phyloP scores from a whole-genome alignment of 495 filamentous ascomycete species.

The Bryoglossum gracile region DNA sequence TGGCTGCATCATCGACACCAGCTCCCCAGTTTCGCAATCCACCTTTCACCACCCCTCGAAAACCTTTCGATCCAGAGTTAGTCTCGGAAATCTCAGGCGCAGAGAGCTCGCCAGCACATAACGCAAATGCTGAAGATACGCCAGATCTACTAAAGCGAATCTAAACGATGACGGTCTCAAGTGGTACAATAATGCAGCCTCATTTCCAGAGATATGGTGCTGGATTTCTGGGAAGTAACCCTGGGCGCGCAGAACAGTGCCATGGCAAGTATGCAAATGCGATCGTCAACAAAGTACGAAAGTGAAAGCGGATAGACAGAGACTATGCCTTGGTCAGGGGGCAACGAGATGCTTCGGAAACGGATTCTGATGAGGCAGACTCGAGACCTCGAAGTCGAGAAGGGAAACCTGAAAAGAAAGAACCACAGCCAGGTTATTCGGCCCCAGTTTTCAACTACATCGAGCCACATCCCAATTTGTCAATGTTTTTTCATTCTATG shows the following conservation, averaged over 20 bases:
- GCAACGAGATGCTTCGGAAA: constrained; percentile 49
- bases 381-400: constrained; percentile 25
- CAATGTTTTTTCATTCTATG: constrained; percentile 80
- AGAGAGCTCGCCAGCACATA: constrained; percentile 69
- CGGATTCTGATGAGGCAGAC: constrained; percentile 46
- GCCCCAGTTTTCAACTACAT: constrained; percentile 57
- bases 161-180: constrained; percentile 32
- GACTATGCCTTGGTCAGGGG: constrained; percentile 33
- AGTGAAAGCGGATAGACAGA: constrained; percentile 41
- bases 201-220: constrained; percentile 40
- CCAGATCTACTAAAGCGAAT: constrained; percentile 50
- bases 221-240: constrained; percentile 30
- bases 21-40: constrained; percentile 52
- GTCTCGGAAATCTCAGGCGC: constrained; percentile 63
- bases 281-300: constrained; percentile 46
- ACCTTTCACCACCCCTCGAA: constrained; percentile 75
- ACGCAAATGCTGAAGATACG: constrained; percentile 61
- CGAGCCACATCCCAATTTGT: constrained; percentile 75
- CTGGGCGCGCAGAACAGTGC: constrained; percentile 51
- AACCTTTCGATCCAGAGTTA: constrained; percentile 51
- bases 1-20: constrained; percentile 28
- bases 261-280: constrained; percentile 45
- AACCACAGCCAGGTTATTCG: constrained; percentile 34
- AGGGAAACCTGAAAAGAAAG: constrained; percentile 15
- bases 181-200: constrained; percentile 37